Base-by-base conservation (phyloP, 2,329 filamentous ascomycete genomes). In the Falciphora oryzae region DNA sequence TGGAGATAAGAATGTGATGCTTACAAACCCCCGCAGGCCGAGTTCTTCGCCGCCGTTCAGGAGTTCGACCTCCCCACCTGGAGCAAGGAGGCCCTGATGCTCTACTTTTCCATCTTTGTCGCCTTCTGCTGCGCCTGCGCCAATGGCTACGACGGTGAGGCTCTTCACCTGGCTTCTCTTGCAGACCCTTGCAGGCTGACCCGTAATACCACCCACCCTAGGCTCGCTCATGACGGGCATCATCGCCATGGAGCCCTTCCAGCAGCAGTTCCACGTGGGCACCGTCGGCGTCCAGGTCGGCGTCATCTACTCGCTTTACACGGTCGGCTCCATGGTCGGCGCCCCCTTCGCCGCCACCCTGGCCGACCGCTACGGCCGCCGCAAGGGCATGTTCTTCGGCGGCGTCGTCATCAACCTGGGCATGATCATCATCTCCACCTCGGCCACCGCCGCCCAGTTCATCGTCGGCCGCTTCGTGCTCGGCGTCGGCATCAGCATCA, bases 321-420 rank as follows among this genome's bases (percentile, higher is more conserved):
- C 78, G 5, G 78, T 82, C 0, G 95, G 99, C 77, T 97, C 93
- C 35, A 99, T 99, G 95, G 95, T 92, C 1, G 93, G 89, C 16
- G 89, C 94, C 0, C 83, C 99, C 11, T 90, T 99, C 73, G 77
- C 79, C 27, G 80, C 80, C 27, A 73, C 78, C 18, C 68, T 82
- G 32, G 78, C 79, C 13, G 80, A 83, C 66, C 76, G 69, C 53
- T 74, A 73, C 18, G 80, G 80, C 28, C 80, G 80, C 63, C 75
- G 75, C 64, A 75, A 75, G 67, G 75, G 75, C 61, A 82, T 83
- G 80, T 80, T 81, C 65, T 58, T 53, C 4, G 80, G 80, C 16
- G 78, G 70, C n/a, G 61, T 72, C 38, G 70, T 81, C 25, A 81
- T 83, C 62, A 81, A 80, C 57, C 57, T 78, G 18, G 80, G 80